Evolutionary conservation across 768 basidiomycete genomes (phyloP).

Genomic region (Cystobasidium tubakii): DNA sequence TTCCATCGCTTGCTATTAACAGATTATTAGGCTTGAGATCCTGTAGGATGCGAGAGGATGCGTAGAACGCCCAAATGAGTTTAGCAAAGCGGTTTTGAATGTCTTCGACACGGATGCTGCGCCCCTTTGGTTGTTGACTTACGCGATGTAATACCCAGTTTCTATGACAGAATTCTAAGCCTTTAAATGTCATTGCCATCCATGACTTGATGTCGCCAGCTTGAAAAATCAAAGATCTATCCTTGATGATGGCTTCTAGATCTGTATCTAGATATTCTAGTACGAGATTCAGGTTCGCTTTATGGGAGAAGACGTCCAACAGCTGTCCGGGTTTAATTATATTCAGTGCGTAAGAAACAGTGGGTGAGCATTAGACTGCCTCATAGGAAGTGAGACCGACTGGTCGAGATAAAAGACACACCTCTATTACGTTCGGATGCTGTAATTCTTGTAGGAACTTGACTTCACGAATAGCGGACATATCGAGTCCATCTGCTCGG

Average conservation of each 20-base stretch:
- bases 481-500: constrained; percentile 81
- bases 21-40: constrained; percentile 98
- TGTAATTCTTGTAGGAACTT: constrained; percentile 89
- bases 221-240: constrained; percentile 81
- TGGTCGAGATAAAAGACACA: constrained; percentile 47
- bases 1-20: constrained; percentile 80
- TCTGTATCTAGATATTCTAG: constrained; percentile 94
- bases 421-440: constrained; percentile 93
- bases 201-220: constrained; percentile 96
- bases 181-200: constrained; percentile 97
- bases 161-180: constrained; percentile 95
- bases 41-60: constrained; percentile 52
- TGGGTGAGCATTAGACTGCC: too few species aligned
- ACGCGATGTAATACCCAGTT: constrained; percentile 92
- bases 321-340: constrained; percentile 60
- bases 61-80: too few species aligned
- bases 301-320: constrained; percentile 91
- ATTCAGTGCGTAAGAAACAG: too few species aligned
- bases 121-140: constrained; percentile 41
- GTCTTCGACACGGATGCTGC: too few species aligned
- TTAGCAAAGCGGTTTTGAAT: too few species aligned
- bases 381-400: neutral
- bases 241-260: constrained; percentile 93
- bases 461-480: constrained; percentile 97
- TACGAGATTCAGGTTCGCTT: constrained; percentile 93